Evolutionary conservation across 352 stramenopile species (phyloP).

Genomic region (Phytophthora sansomeana): DNA sequence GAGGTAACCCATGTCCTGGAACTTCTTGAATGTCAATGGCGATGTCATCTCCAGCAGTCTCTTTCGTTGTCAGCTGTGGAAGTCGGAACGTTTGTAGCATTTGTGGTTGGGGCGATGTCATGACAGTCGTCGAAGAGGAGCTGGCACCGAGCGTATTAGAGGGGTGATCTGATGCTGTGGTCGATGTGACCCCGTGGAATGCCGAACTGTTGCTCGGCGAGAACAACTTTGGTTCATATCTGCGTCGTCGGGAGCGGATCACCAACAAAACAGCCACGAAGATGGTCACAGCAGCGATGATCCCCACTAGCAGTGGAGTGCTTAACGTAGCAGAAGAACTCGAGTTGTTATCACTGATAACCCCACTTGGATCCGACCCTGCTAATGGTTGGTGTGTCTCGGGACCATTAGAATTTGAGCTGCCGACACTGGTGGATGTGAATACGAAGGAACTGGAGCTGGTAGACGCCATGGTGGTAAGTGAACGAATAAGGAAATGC

Average conservation of each 20-base stretch:
- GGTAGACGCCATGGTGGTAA: slow-evolving; percentile 23
- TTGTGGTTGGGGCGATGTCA: slow-evolving; percentile 18
- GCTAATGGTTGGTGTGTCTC: slow-evolving; percentile 9
- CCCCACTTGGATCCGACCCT: slow-evolving; percentile 9
- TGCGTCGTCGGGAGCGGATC: slow-evolving; percentile 16
- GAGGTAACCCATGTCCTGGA: background rate
- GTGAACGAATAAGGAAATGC: slow-evolving; percentile 31
- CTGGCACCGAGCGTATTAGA: slow-evolving; percentile 19
- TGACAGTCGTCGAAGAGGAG: slow-evolving; percentile 16
- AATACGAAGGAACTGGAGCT: slow-evolving; percentile 19
- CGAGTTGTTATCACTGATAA: background rate
- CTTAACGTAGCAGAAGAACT: slow-evolving; percentile 6
- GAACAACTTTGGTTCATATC: slow-evolving; percentile 20
- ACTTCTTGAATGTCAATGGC: slow-evolving; percentile 17
- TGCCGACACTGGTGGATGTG: background rate
- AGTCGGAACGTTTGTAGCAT: slow-evolving; percentile 34
- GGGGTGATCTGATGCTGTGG: slow-evolving; percentile 14
- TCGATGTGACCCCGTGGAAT: slow-evolving; percentile 31
- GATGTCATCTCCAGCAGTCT: slow-evolving; percentile 2
- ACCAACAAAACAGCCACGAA: slow-evolving; percentile 28
- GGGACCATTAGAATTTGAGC: slow-evolving; percentile 6
- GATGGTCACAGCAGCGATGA: slow-evolving; percentile 27
- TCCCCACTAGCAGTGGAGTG: slow-evolving; percentile 12
- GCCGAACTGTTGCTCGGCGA: slow-evolving; percentile 23
- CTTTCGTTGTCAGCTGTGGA: slow-evolving; percentile 14